These are phyloP conservation scores for Teratosphaeria gauchensis DNA, from an alignment of 2,329 filamentous ascomycete genomes.

Conservation along the genomic window DNA sequence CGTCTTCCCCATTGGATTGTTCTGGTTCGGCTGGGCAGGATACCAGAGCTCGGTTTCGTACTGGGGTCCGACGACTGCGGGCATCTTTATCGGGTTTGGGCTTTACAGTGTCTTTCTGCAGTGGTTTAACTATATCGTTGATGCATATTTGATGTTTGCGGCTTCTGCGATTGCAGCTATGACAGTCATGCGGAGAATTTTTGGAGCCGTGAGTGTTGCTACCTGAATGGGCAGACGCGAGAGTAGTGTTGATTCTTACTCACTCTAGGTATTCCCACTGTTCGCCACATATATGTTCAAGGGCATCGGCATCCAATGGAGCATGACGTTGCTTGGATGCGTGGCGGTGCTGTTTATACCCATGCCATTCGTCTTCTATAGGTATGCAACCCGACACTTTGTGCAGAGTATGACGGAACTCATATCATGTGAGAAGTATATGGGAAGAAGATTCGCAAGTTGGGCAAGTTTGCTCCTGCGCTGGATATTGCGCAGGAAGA, in stretches of 20 bases:
- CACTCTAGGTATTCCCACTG: constrained; percentile 32
- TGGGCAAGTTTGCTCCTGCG: constrained; percentile 31
- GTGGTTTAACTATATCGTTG: constrained; percentile 26
- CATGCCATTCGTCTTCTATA: constrained; percentile 35
- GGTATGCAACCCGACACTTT: not conserved
- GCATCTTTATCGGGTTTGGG: constrained; percentile 33
- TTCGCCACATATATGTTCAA: constrained; percentile 48
- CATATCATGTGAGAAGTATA: constrained; percentile 11
- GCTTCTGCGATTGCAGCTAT: constrained; percentile 28
- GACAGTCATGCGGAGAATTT: constrained; percentile 35
- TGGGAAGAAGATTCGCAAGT: constrained; percentile 33
- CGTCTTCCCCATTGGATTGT: constrained; percentile 24
- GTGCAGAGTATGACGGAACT: not conserved
- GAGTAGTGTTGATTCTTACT: constrained; percentile 8
- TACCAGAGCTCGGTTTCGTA: constrained; percentile 29
- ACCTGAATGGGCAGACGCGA: not conserved
- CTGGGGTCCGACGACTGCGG: constrained; percentile 36
- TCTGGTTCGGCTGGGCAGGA: constrained; percentile 35
- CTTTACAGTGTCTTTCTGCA: constrained; percentile 33
- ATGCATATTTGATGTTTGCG: constrained; percentile 47
- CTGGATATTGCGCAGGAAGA: constrained; percentile 12
- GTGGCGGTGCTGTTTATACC: constrained; percentile 34
- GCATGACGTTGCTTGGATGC: constrained; percentile 36
- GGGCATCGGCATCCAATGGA: constrained; percentile 42
- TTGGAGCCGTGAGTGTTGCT: constrained; percentile 31